Percentiles rank a stretch among this genome's conserved stretches.
Conservation (phyloP, 1,284 basidiomycete species). For the Puccinia polysora region DNA sequence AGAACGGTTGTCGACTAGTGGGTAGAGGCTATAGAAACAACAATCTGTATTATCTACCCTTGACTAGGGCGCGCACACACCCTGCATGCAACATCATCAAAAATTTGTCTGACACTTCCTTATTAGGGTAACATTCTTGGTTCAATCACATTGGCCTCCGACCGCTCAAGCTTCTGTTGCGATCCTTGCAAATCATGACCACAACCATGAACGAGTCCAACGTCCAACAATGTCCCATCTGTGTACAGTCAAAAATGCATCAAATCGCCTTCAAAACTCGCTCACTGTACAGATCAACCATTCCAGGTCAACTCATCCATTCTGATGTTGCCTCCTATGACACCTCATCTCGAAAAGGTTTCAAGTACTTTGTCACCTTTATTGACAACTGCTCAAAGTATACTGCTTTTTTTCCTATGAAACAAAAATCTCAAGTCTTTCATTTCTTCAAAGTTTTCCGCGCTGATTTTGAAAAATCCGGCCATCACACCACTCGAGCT, state of each 20-base stretch:
- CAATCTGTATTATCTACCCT: not conserved
- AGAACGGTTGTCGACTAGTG: no score
- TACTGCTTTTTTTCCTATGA: not conserved
- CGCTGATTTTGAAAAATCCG: conserved; percentile 48
- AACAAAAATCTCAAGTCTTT: not conserved
- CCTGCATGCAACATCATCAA: not conserved
- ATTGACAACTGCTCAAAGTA: not conserved
- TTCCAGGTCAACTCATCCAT: conserved; percentile 3
- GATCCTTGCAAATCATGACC: not conserved
- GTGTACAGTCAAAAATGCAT: not conserved
- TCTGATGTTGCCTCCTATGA: conserved; percentile 8
- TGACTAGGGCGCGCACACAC: not conserved
- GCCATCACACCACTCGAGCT: conserved; percentile 50
- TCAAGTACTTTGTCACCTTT: not conserved
- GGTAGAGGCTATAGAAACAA: not conserved
- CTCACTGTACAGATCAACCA: not conserved
- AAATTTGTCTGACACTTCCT: not conserved
- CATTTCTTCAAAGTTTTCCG: conserved; percentile 52
- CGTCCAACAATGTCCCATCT: not conserved
- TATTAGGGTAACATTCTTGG: not conserved
- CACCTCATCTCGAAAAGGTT: not conserved
- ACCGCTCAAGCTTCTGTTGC: not conserved
- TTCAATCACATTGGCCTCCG: not conserved
- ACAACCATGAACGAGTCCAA: not conserved
- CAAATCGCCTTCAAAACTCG: not conserved